Conservation (phyloP, 192 early-diverging fungal species). For the Gryganskiella cystojenkinii region DNA sequence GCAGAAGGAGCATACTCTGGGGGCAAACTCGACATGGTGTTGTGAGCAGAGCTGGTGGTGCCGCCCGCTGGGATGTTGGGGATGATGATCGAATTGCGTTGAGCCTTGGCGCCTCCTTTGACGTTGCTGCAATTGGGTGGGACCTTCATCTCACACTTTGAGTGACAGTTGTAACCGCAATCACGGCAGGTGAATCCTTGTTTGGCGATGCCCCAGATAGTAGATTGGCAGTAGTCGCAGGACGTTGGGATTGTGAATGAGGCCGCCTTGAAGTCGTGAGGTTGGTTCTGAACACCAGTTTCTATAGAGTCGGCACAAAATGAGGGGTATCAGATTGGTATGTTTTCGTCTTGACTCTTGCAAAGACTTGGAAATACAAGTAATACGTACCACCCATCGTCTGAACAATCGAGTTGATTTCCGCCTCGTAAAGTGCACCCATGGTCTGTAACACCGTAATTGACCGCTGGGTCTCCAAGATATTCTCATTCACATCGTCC, state of each 20-base stretch:
- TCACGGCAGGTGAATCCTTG: conserved; percentile 74
- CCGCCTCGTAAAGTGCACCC: conserved; percentile 59
- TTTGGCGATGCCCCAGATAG: conserved; percentile 84
- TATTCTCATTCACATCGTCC: conserved; percentile 68
- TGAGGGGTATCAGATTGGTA: background rate
- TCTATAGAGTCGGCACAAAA: conserved; percentile 41
- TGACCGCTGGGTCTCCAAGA: conserved; percentile 63
- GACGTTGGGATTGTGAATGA: conserved; percentile 81
- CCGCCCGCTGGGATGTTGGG: conserved; percentile 9
- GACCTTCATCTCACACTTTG: conserved; percentile 85
- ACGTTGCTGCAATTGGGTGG: conserved; percentile 71
- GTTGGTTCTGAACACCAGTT: conserved; percentile 56
- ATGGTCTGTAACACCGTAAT: conserved; percentile 61
- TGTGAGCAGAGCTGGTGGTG: conserved; percentile 33
- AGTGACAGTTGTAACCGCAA: conserved; percentile 80
- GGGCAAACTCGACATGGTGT: conserved; percentile 34
- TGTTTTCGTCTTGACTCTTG: background rate
- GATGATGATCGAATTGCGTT: conserved; percentile 22
- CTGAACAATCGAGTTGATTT: conserved; percentile 71
- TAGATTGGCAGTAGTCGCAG: conserved; percentile 78
- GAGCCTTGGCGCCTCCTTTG: conserved; percentile 61
- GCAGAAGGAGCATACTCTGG: conserved; percentile 28
- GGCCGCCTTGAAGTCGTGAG: conserved; percentile 74
- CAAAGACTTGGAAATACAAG: background rate
- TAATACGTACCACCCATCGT: conserved; percentile 68